Evolutionary conservation across 108 stramenopile genomes (phyloP).

Genomic region (Bacterosira constricta): DNA sequence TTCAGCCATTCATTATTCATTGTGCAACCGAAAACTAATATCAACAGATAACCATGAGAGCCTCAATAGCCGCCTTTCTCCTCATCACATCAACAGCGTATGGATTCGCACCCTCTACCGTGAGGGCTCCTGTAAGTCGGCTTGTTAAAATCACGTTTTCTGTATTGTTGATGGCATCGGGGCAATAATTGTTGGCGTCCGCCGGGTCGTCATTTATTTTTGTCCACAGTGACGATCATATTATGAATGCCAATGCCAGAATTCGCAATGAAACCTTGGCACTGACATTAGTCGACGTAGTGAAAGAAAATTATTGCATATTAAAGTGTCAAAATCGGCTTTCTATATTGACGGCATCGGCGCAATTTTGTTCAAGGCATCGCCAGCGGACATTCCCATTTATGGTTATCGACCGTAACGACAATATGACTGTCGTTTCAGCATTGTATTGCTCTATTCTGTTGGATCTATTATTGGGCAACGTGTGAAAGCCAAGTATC

Average conservation of each 20-base stretch:
- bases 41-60: not conserved
- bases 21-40: too few relatives aligned
- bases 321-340: too few relatives aligned
- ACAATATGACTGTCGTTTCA: too few relatives aligned
- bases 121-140: not conserved
- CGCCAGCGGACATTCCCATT: too few relatives aligned
- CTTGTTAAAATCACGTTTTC: too few relatives aligned
- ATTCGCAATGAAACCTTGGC: not conserved
- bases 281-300: not conserved
- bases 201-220: not conserved
- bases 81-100: not conserved
- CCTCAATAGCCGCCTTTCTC: not conserved
- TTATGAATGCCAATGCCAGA: not conserved
- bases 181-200: not conserved
- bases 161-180: not conserved
- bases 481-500: too few relatives aligned
- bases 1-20: not conserved
- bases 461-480: too few relatives aligned
- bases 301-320: not conserved
- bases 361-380: too few relatives aligned
- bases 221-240: not conserved
- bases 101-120: not conserved
- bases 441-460: too few relatives aligned
- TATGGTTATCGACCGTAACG: too few relatives aligned
- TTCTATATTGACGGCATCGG: too few relatives aligned